Evolutionary conservation across 306 rosid species (phyloP).

Genomic region (Heteromeles arbutifolia): DNA sequence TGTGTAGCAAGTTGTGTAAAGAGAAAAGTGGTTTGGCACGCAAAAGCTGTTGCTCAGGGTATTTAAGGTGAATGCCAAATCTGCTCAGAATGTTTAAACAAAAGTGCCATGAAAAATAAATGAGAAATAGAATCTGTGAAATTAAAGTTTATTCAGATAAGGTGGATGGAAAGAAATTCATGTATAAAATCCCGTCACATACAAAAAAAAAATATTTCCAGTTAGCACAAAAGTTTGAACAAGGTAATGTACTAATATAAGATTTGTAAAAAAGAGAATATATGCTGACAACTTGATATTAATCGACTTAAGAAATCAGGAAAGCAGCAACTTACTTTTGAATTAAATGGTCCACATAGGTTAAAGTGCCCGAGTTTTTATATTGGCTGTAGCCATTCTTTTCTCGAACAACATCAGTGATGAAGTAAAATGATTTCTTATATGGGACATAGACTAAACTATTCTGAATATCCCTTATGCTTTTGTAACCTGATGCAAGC

Average conservation of each 20-base stretch:
- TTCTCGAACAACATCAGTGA: constrained; percentile 34
- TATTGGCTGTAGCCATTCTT: constrained; percentile 57
- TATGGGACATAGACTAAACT: constrained; percentile 75
- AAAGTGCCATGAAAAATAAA: background rate
- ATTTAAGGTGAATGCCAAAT: constrained; percentile 56
- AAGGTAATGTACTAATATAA: background rate
- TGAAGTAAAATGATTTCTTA: constrained; percentile 45
- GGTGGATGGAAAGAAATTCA: background rate
- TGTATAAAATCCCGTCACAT: background rate
- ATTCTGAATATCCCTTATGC: constrained; percentile 50
- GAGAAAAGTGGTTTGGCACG: constrained; percentile 59
- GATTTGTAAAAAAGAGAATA: constrained; percentile 8
- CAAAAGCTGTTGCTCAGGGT: constrained; percentile 77
- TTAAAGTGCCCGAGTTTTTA: constrained; percentile 33
- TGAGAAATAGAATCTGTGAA: background rate
- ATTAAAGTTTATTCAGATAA: background rate
- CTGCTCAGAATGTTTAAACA: constrained; percentile 43
- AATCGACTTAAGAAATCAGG: background rate
- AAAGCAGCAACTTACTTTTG: constrained; percentile 43
- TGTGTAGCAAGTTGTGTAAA: constrained; percentile 71
- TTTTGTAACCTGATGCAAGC: constrained; percentile 63
- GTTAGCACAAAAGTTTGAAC: constrained; percentile 11
- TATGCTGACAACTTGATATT: background rate
- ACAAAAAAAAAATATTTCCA: background rate
- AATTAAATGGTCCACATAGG: constrained; percentile 39